Base-by-base conservation (phyloP, 202 grass and related monocot genomes). In the Hordeum pubiflorum region DNA sequence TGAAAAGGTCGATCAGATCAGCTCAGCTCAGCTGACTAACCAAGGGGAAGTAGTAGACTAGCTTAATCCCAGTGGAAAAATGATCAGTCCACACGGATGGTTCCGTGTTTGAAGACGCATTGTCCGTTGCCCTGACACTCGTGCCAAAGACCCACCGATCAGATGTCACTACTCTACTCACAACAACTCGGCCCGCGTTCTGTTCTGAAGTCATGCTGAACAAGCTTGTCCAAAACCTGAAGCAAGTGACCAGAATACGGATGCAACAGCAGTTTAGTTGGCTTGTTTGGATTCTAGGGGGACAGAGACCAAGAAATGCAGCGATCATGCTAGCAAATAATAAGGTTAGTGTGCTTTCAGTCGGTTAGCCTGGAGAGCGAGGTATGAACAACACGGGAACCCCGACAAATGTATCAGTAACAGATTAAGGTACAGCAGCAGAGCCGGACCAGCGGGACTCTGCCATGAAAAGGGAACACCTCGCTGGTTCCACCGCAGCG, bases 161-260 rank as follows among this genome's bases (percentile, higher is more conserved):
- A 79, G 10, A 43, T 43, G 52, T 31, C 79, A 57, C 65, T 1
- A 23, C 37, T 24, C 65, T 1, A 23, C 37, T 24, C 23, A 61
- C 10, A 61, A 26, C 57, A 26, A 59, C 10, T 38, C 5, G 26
- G 50, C 6, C 17, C 6, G 50, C 50, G 6, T 54, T 54, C 50
- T n/a, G 50, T 54, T 55, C 23, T 6, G 0, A 58, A 27, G 33
- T 64, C 77, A 72, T 1, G 36, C 44, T 73, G 64, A 66, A 72
- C 23, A 23, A 17, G 48, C 64, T 77, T 72, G 59, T 79, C 83
- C 79, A 60, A 78, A 78, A 65, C 58, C 36, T 74, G 75, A 83
- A 74, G 66, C 64, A 78, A 73, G 31, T 69, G 36, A 58, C 57
- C 37, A n/a, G 20, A 32, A 31, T 14, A 17, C 13, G 10, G 3